These are phyloP conservation scores for Coprinopsis sp. DNA, from an alignment of 768 basidiomycete genomes.

Conservation along the genomic window DNA sequence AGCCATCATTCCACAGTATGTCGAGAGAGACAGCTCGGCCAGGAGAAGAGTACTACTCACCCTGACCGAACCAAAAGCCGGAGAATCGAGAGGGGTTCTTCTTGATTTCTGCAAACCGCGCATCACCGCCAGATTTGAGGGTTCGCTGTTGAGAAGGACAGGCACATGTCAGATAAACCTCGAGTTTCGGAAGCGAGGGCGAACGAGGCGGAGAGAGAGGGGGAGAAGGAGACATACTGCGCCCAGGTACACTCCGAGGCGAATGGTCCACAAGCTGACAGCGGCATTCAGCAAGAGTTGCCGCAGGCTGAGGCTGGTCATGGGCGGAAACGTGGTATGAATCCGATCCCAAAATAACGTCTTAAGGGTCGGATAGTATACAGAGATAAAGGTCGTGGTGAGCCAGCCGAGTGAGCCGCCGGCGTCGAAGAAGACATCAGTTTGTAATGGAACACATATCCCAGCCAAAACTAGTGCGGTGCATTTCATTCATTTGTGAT, in stretches of 20 bases:
- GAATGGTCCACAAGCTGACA: conserved; percentile 52
- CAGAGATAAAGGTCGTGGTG: conserved; percentile 51
- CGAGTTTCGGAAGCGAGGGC: no score
- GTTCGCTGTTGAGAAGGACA: no score
- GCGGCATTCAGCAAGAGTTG: conserved; percentile 57
- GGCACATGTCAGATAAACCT: no score
- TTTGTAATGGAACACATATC: conserved; percentile 60
- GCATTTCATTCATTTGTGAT: not conserved
- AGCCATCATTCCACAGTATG: not conserved
- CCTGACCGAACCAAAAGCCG: conserved; percentile 59
- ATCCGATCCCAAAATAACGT: conserved; percentile 40
- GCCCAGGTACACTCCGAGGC: conserved; percentile 61
- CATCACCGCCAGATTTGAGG: conserved; percentile 56
- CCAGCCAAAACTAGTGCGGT: conserved; percentile 42
- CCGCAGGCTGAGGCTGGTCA: conserved; percentile 51
- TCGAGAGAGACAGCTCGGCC: not conserved
- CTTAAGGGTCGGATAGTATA: conserved; percentile 58
- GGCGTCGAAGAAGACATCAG: conserved; percentile 65
- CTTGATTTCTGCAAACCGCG: conserved; percentile 58
- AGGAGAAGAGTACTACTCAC: conserved; percentile 28
- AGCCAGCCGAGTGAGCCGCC: conserved; percentile 64
- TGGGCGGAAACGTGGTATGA: conserved; percentile 33
- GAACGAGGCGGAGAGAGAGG: no score
- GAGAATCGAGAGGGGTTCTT: conserved; percentile 40
- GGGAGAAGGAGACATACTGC: conserved; percentile 28